phyloP scores from a whole-genome alignment of 495 filamentous ascomycete species.

The Baudoinia panamericana region DNA sequence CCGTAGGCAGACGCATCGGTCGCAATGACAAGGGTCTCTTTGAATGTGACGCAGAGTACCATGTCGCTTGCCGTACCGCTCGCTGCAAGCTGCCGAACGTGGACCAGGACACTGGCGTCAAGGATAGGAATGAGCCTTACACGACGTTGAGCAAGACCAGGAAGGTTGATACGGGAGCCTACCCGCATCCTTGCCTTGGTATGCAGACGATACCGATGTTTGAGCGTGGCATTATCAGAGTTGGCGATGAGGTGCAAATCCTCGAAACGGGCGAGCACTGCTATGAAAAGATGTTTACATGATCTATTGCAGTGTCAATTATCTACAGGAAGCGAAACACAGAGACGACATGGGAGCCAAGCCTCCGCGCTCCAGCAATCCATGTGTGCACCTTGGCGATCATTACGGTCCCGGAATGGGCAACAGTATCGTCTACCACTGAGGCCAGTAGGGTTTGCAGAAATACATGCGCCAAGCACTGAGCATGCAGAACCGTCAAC shows the following conservation, averaged over 20 bases:
- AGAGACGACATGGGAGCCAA: background rate
- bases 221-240: constrained; percentile 34
- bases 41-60: constrained; percentile 26
- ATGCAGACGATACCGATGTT: constrained; percentile 66
- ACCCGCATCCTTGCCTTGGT: constrained; percentile 59
- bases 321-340: background rate
- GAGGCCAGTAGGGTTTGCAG: too few relatives aligned
- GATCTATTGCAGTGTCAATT: background rate
- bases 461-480: too few relatives aligned
- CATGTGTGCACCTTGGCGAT: background rate
- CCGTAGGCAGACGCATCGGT: constrained; percentile 34
- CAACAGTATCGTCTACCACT: background rate
- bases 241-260: constrained; percentile 49
- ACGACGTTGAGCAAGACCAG: constrained; percentile 54
- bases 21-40: constrained; percentile 7
- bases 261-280: constrained; percentile 49
- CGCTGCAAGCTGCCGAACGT: constrained; percentile 80
- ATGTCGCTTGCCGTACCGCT: constrained; percentile 56
- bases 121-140: constrained; percentile 62
- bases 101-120: constrained; percentile 56
- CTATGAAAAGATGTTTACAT: constrained; percentile 32
- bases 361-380: background rate
- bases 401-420: background rate
- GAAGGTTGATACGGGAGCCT: constrained; percentile 60
- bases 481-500: too few relatives aligned